These are phyloP conservation scores for Eucalyptus cloeziana DNA, from an alignment of 345 rosid species.

Conservation along the genomic window DNA sequence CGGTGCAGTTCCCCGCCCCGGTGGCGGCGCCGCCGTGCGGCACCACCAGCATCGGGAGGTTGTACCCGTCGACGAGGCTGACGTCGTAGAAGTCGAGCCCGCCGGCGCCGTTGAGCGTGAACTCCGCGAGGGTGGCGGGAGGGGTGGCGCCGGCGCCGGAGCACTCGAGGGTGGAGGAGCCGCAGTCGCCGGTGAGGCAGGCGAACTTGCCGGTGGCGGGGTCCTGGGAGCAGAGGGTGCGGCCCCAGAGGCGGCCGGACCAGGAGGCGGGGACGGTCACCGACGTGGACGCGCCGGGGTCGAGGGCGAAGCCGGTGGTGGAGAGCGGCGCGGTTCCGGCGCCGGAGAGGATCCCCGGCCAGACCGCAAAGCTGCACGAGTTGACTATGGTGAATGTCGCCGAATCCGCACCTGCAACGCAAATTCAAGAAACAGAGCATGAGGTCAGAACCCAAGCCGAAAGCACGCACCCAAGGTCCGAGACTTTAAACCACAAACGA, in stretches of 20 bases:
- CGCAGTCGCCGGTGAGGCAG: slow-evolving; percentile 49
- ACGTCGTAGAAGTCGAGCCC: slow-evolving; percentile 57
- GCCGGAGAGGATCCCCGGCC: slow-evolving; percentile 57
- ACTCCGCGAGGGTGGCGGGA: slow-evolving; percentile 48
- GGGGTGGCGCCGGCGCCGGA: slow-evolving; percentile 33
- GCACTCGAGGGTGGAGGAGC: slow-evolving; percentile 30
- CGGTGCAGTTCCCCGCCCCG: slow-evolving; percentile 20
- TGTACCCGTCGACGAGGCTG: slow-evolving; percentile 59
- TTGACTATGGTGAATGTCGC: slow-evolving; percentile 39
- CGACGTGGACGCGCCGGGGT: slow-evolving; percentile 14
- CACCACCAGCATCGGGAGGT: slow-evolving; percentile 42
- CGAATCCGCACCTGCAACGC: background rate
- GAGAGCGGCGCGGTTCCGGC: slow-evolving; percentile 36
- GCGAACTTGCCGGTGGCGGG: slow-evolving; percentile 38
- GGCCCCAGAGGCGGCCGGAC: slow-evolving; percentile 62
- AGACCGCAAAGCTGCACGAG: slow-evolving; percentile 42
- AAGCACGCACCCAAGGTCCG: background rate
- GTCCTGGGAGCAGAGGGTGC: slow-evolving; percentile 39
- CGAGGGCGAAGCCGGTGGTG: slow-evolving; percentile 43
- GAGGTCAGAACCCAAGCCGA: background rate
- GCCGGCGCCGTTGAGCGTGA: slow-evolving; percentile 33
- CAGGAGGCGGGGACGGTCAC: slow-evolving; percentile 29
- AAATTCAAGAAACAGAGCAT: background rate
- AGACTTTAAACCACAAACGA: background rate
- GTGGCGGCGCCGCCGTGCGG: slow-evolving; percentile 25